phyloP scores from a whole-genome alignment of 768 basidiomycete species.

The Coprinopsis marcescibilis region DNA sequence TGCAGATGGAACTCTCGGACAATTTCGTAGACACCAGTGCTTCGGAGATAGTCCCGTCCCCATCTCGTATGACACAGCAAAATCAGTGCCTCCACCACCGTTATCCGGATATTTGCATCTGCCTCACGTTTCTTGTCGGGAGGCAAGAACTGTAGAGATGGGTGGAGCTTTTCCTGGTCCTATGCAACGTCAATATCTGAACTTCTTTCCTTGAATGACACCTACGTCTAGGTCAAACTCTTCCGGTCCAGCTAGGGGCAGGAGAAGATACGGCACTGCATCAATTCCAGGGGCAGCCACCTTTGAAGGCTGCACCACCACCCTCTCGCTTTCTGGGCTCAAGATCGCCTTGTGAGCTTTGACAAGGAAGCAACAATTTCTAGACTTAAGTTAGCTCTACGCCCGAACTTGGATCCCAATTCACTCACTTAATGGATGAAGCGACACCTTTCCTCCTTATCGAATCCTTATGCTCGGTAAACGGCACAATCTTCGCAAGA shows the following conservation, averaged over 20 bases:
- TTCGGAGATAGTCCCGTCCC: constrained; percentile 78
- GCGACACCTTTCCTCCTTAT: constrained; percentile 86
- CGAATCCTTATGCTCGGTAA: constrained; percentile 84
- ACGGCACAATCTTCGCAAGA: constrained; percentile 72
- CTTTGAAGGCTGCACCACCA: constrained; percentile 56
- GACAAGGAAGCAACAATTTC: constrained; percentile 74
- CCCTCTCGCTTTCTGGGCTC: constrained; percentile 50
- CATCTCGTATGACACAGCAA: constrained; percentile 85
- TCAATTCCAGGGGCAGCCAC: constrained; percentile 69
- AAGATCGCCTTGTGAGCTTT: constrained; percentile 68
- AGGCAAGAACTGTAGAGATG: constrained; percentile 83
- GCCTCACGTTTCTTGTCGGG: constrained; percentile 77
- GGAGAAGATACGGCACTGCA: constrained; percentile 75
- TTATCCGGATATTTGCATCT: constrained; percentile 71
- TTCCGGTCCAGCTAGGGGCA: constrained; percentile 92
- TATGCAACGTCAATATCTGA: constrained; percentile 21
- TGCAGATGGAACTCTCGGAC: constrained; percentile 70
- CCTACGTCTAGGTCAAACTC: constrained; percentile 86
- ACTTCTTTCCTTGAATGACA: neutral
- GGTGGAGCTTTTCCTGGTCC: constrained; percentile 85
- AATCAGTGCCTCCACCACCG: constrained; percentile 84
- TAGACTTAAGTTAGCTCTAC: constrained; percentile 23
- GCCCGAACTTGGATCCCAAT: neutral
- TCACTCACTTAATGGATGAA: constrained; percentile 75
- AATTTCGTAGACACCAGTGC: constrained; percentile 83